Base-by-base conservation (phyloP, 352 stramenopile species). In the Pythium oligandrum region DNA sequence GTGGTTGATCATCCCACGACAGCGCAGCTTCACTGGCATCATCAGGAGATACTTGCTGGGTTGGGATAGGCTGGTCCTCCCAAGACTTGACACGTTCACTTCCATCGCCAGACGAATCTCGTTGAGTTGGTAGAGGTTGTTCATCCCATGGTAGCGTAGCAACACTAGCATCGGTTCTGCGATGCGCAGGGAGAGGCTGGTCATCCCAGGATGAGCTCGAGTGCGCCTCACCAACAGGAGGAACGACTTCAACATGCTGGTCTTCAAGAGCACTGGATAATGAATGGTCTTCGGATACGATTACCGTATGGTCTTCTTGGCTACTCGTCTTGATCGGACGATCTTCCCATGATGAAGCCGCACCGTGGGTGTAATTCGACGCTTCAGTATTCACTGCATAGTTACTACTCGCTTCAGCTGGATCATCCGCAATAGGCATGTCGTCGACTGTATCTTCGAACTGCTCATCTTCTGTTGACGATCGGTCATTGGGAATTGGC, bases 311-410 rank as follows among this genome's bases (percentile, higher is more conserved):
- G 17, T 26, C 17, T 12, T 42, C 12, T 42, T 42, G 35, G 34
- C 43, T 55, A 37, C 45, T 54, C 31, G 36, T 4, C 3, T 34
- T 33, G 10, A 57, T 48, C 34, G 55, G 55, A 11, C 49, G 55
- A 44, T 62, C 55, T 40, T 62, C 55, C 55, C 55, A 62, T 35
- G 55, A 53, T 3, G 10, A 48, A 5, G 44, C 31, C 2, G 31
- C 30, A 5, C 3, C 36, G 7, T 36, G 40, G 4, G 36, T 38
- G 4, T 54, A 26, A 30, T 47, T 30, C 17, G 5, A 31, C 37
- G 37, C 30, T 37, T 48, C 39, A 1, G 35, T 7, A 40, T 55
- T 51, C 2, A 64, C 31, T n/a, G 57, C 40, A 44, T 39, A 32
- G 8, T 64, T 47, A 37, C 59, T 51, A 44, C 46, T 56, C 1